Conservation (phyloP, 2,329 filamentous ascomycete genomes). For the Coccinonectria pachysandricola region DNA sequence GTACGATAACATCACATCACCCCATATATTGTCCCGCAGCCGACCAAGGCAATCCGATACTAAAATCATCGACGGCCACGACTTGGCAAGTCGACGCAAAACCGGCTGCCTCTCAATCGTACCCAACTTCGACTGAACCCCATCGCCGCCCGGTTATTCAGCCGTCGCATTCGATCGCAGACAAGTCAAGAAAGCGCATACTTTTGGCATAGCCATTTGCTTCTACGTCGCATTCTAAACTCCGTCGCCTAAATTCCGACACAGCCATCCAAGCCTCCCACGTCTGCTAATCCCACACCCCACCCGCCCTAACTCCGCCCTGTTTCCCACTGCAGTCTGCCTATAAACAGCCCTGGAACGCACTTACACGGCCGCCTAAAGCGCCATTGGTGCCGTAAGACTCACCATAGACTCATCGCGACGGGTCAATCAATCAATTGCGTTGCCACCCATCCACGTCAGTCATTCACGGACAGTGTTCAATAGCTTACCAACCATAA, state of each 20-base stretch:
- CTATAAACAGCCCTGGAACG: conserved; percentile 8
- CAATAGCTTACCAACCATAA: conserved; percentile 28
- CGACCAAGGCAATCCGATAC: too few species aligned
- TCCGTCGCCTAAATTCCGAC: conserved; percentile 11
- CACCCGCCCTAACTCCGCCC: conserved; percentile 12
- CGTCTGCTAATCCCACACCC: conserved; percentile 6
- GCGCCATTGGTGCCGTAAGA: too few species aligned
- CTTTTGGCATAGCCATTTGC: conserved; percentile 12
- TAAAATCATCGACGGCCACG: too few species aligned
- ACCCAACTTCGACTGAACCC: conserved; percentile 9
- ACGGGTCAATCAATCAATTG: conserved; percentile 12
- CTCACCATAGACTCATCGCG: conserved; percentile 4
- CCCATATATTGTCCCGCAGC: too few species aligned
- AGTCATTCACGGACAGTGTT: too few species aligned
- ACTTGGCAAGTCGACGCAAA: too few species aligned
- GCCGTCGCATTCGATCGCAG: too few species aligned
- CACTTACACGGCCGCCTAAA: conserved; percentile 2
- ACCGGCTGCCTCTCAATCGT: too few species aligned
- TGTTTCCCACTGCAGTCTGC: conserved; percentile 16
- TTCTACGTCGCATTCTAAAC: conserved; percentile 6
- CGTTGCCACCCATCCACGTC: conserved; percentile 10
- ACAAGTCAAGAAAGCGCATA: too few species aligned
- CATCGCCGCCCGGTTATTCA: conserved; percentile 9
- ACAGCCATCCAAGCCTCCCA: conserved; percentile 7
- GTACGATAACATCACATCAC: conserved; percentile 1